Evolutionary conservation across 306 rosid species (phyloP).

Genomic region (Spatholobus suberectus): DNA sequence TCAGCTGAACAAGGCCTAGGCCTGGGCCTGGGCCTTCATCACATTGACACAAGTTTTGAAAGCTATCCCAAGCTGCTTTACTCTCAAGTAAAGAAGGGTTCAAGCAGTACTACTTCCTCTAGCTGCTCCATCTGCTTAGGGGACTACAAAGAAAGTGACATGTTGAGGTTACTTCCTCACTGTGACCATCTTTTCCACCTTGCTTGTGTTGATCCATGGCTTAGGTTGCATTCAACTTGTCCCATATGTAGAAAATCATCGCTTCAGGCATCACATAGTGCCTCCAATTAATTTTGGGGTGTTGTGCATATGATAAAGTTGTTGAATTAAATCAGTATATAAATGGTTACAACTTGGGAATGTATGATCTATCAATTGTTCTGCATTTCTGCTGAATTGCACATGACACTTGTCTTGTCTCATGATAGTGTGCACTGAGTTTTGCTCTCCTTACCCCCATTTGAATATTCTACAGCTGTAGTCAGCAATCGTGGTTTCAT

Average conservation of each 20-base stretch:
- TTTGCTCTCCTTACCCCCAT: not conserved
- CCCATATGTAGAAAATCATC: conserved; percentile 57
- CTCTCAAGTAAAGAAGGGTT: conserved; percentile 33
- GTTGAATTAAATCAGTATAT: not conserved
- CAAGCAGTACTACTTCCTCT: not conserved
- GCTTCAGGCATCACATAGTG: not conserved
- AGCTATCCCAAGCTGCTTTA: conserved; percentile 40
- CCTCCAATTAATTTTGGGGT: not conserved
- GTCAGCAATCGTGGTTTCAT: not conserved
- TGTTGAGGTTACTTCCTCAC: conserved; percentile 49
- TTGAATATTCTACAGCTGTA: not conserved
- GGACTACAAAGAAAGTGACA: conserved; percentile 57
- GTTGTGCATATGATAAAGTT: not conserved
- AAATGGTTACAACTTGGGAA: not conserved
- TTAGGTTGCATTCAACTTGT: conserved; percentile 51
- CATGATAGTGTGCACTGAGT: not conserved
- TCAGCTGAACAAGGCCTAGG: conserved; percentile 27
- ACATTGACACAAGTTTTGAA: conserved; percentile 29
- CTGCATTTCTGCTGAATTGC: not conserved
- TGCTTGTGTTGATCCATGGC: conserved; percentile 61
- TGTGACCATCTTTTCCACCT: conserved; percentile 56
- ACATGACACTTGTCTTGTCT: not conserved
- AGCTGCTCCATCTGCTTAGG: conserved; percentile 61
- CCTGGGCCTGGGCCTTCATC: conserved; percentile 13
- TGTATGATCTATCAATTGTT: not conserved